Conservation (phyloP, 2,329 filamentous ascomycete species). For the Cordyceps cicadae region DNA sequence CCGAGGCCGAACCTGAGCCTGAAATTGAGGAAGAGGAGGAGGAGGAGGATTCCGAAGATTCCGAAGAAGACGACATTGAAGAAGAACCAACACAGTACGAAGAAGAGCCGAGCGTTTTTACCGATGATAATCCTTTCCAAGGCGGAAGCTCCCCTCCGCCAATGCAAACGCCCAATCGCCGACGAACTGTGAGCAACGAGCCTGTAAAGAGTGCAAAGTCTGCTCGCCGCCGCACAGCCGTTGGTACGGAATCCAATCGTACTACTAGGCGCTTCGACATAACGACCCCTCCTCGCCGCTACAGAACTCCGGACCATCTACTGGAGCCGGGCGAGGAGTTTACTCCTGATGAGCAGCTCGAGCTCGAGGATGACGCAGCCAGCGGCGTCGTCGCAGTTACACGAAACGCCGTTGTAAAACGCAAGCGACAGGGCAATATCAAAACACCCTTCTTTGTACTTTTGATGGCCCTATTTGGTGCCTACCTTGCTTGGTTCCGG, state of each 20-base stretch:
- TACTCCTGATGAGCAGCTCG: slow-evolving; percentile 80
- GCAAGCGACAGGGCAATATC: slow-evolving; percentile 37
- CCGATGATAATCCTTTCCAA: slow-evolving; percentile 88
- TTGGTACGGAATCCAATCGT: slow-evolving; percentile 17
- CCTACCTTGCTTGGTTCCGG: slow-evolving; percentile 75
- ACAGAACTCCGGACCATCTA: slow-evolving; percentile 26
- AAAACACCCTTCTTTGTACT: slow-evolving; percentile 64
- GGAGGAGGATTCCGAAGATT: slow-evolving; percentile 35
- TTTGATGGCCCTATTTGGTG: slow-evolving; percentile 58
- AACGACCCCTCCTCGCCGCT: slow-evolving; percentile 31
- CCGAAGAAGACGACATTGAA: slow-evolving; percentile 36
- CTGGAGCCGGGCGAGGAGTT: slow-evolving; percentile 82
- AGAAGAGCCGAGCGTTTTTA: slow-evolving; percentile 61
- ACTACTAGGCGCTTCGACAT: slow-evolving; percentile 52
- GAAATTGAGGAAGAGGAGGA: slow-evolving; percentile 22
- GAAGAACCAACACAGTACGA: slow-evolving; percentile 30
- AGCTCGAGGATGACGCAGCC: slow-evolving; percentile 60
- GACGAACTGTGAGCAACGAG: slow-evolving; percentile 39
- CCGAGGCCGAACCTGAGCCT: slow-evolving; percentile 42
- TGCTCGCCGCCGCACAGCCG: slow-evolving; percentile 38
- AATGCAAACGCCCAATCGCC: slow-evolving; percentile 40
- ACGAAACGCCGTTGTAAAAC: slow-evolving; percentile 31
- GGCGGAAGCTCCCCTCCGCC: slow-evolving; percentile 64
- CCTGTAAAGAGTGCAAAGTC: slow-evolving; percentile 34
- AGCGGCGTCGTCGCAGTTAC: slow-evolving; percentile 40